phyloP scores from a whole-genome alignment of 805 yeast species.

The Candida broadrunensis region DNA sequence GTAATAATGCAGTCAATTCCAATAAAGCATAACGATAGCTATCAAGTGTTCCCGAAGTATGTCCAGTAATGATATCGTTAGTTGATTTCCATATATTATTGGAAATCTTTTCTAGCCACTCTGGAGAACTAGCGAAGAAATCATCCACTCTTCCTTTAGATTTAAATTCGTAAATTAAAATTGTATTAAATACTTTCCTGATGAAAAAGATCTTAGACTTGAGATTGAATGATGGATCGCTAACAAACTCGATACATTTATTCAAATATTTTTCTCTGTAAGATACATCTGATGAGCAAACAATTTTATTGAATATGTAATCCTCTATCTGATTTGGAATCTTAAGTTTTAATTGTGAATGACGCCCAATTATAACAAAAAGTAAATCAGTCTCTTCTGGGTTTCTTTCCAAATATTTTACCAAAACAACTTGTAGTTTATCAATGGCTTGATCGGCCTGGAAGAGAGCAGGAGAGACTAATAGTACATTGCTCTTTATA shows the following conservation, averaged over 20 bases:
- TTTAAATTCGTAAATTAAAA: slow-evolving; percentile 60
- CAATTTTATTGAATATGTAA: slow-evolving; percentile 55
- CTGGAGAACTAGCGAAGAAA: slow-evolving; percentile 41
- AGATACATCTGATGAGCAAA: slow-evolving; percentile 45
- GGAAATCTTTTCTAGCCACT: slow-evolving; percentile 66
- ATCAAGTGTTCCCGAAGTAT: slow-evolving; percentile 69
- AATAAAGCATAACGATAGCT: slow-evolving; percentile 71
- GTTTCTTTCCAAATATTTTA: slow-evolving; percentile 23
- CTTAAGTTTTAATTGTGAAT: slow-evolving; percentile 45
- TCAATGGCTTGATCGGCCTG: slow-evolving; percentile 69
- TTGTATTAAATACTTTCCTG: slow-evolving; percentile 62
- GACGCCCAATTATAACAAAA: slow-evolving; percentile 27
- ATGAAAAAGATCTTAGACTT: slow-evolving; percentile 56
- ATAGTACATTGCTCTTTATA: slow-evolving; percentile 38
- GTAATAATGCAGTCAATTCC: slow-evolving; percentile 74
- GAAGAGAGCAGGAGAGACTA: slow-evolving; percentile 61
- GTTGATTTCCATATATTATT: slow-evolving; percentile 71
- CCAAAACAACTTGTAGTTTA: slow-evolving; percentile 49
- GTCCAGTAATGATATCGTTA: slow-evolving; percentile 47
- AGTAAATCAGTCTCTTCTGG: slow-evolving; percentile 23
- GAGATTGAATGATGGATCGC: slow-evolving; percentile 42
- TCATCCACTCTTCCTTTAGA: slow-evolving; percentile 44
- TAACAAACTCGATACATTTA: slow-evolving; percentile 47
- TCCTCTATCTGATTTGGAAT: slow-evolving; percentile 50
- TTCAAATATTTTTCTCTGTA: slow-evolving; percentile 50